phyloP scores from a whole-genome alignment of 345 rosid genomes.

The Eucalyptus rudis region DNA sequence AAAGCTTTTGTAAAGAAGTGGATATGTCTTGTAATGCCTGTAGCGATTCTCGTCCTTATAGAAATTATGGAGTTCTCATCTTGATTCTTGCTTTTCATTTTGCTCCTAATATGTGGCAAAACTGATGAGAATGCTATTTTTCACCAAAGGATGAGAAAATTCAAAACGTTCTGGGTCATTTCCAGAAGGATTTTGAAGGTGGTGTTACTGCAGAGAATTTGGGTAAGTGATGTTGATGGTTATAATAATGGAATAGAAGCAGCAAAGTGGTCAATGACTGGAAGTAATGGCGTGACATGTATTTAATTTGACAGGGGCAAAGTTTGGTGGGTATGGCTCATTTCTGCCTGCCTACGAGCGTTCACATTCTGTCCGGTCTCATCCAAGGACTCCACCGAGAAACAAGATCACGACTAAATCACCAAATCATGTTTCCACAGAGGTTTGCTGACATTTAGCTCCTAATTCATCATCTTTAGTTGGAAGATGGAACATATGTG shows the following conservation, averaged over 20 bases:
- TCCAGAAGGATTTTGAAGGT: constrained; percentile 40
- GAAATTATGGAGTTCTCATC: neutral
- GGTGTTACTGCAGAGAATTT: constrained; percentile 28
- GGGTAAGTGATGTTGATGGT: constrained; percentile 34
- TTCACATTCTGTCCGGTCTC: constrained; percentile 4
- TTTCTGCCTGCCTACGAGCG: constrained; percentile 46
- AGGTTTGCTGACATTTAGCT: constrained; percentile 18
- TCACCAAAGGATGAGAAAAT: constrained; percentile 60
- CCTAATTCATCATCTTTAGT: neutral
- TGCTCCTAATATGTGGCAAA: neutral
- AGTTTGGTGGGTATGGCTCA: constrained; percentile 52
- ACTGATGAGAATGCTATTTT: constrained; percentile 1
- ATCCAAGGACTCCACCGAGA: constrained; percentile 18
- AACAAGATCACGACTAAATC: constrained; percentile 10
- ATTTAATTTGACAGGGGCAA: constrained; percentile 40
- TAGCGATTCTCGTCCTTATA: neutral
- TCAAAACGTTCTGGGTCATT: constrained; percentile 53
- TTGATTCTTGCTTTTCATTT: neutral
- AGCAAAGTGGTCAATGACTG: neutral
- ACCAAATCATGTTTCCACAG: constrained; percentile 11
- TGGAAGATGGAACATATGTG: neutral
- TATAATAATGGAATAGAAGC: neutral
- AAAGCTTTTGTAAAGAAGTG: neutral
- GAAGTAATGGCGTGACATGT: neutral
- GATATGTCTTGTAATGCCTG: neutral